phyloP scores from a whole-genome alignment of 345 rosid species.

The Fremontodendron californicum region DNA sequence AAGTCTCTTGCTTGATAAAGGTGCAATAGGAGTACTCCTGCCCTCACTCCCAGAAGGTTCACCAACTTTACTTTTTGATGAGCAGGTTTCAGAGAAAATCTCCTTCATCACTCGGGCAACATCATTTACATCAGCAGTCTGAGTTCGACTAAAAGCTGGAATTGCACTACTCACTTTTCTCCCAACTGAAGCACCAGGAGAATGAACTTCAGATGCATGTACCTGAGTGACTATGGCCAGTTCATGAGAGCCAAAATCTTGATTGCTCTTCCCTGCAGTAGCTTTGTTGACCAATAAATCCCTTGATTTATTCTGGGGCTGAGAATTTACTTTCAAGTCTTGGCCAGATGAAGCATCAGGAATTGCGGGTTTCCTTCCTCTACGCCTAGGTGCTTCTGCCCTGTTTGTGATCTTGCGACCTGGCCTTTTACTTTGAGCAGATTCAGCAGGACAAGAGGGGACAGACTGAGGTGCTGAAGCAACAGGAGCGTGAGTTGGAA shows the following conservation, averaged over 20 bases:
- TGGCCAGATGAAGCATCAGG: constrained; percentile 27
- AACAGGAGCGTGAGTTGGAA: constrained; percentile 22
- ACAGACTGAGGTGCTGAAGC: constrained; percentile 18
- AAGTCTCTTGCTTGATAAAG: constrained; percentile 23
- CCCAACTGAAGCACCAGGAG: constrained; percentile 21
- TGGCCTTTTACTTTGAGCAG: constrained; percentile 32
- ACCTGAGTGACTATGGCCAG: constrained; percentile 24
- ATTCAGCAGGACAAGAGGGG: constrained; percentile 19
- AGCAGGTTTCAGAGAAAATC: constrained; percentile 59
- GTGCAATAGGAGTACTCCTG: constrained; percentile 22
- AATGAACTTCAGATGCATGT: constrained; percentile 19
- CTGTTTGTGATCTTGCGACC: constrained; percentile 41
- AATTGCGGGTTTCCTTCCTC: constrained; percentile 40
- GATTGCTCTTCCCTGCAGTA: constrained; percentile 30
- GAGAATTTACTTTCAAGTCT: constrained; percentile 28
- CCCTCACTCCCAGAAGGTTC: constrained; percentile 34
- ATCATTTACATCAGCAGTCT: constrained; percentile 54
- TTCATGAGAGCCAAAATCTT: constrained; percentile 35
- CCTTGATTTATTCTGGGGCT: constrained; percentile 23
- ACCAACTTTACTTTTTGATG: constrained; percentile 41
- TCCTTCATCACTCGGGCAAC: constrained; percentile 80
- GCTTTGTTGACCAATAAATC: constrained; percentile 27
- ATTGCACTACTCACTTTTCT: constrained; percentile 25
- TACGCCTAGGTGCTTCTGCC: constrained; percentile 48
- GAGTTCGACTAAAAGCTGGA: constrained; percentile 39